Conservation (phyloP, 2,329 filamentous ascomycete species). For the Pyricularia grisea region DNA sequence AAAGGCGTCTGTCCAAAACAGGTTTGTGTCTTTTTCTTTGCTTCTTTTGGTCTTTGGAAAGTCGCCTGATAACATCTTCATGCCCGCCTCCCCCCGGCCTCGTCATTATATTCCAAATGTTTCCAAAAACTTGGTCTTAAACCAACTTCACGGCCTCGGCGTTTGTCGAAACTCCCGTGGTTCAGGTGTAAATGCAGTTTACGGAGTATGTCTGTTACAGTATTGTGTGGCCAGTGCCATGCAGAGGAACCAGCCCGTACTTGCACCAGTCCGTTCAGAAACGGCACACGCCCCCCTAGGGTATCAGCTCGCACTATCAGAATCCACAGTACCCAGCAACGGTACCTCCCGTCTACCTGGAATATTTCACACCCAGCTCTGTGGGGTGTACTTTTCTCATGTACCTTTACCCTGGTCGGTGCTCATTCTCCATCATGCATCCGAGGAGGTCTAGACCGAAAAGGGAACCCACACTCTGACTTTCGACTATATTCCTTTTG, state of each 20-base stretch:
- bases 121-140: background rate
- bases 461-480: background rate
- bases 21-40: background rate
- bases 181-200: background rate
- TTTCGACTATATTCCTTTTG: background rate
- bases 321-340: background rate
- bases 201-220: background rate
- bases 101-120: conserved; percentile 1
- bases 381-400: background rate
- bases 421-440: background rate
- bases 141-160: background rate
- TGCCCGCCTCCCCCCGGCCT: background rate
- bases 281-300: background rate
- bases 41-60: background rate
- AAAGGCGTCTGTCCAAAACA: background rate
- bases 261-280: background rate
- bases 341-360: background rate
- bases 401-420: background rate
- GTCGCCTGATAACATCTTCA: background rate
- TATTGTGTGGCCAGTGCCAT: background rate
- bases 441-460: background rate
- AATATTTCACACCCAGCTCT: background rate
- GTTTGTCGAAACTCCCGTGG: background rate
- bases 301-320: background rate
- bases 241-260: background rate